Base-by-base conservation (phyloP, 176 grass and related monocot genomes). In the Aegilops bicornis region DNA sequence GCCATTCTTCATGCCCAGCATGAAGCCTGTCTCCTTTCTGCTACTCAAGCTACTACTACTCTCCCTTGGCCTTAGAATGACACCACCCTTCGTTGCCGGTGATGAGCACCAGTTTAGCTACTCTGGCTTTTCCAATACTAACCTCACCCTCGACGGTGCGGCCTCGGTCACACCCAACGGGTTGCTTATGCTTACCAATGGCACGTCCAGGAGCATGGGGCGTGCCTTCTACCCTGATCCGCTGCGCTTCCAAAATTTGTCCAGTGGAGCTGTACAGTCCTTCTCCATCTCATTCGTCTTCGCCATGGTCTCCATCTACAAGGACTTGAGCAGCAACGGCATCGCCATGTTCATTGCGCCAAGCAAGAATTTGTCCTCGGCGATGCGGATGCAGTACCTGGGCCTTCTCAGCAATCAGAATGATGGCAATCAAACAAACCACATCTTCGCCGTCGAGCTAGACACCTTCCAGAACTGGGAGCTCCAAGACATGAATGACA, bases 111-210 rank as follows among this genome's bases (percentile, higher is more conserved):
- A 84, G 31, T 87, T 90, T 24, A 31, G 69, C 42, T 90, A 79
- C 80, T 83, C 85, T 59, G 89, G 84, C 67, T 90, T 90, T 75
- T 27, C n/a, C 2, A 40, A 82, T 5, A 60, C 80, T 23, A 80
- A 52, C 73, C 74, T 90, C 15, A 60, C 48, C 31, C 52, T 83
- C 19, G 89, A 90, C 3, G 89, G 89, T 5, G 25, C 14, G 2
- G 84, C 89, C 11, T 37, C 16, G 6, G 8, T 87, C 22, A 87
- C 80, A 1, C 29, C 70, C 36, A 4, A 2, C 10, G 80, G 85
- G 5, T 50, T 91, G 2, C 71, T 90, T 5, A 43, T 50, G 42
- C 60, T 81, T 16, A 81, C 88, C 59, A 81, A 85, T 47, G 59
- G 45, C 65, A 76, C 66, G 11, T 35, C 11, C 32, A 2, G 72